Base-by-base conservation (phyloP, 2,329 filamentous ascomycete genomes). In the Sclerotinia minor region DNA sequence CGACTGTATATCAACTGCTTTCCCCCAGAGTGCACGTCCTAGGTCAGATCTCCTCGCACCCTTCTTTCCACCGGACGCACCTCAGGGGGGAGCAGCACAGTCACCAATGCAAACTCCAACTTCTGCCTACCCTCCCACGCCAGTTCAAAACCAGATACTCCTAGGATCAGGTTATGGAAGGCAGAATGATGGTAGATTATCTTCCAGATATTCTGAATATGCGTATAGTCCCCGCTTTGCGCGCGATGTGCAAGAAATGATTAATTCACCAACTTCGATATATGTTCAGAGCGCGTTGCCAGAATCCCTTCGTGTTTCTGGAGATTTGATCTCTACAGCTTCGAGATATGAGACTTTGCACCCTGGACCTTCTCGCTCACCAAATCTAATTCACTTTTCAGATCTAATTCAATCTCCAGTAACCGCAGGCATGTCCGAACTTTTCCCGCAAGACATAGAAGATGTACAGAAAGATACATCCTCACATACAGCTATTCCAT, bases 341-440 rank as follows among this genome's bases (percentile, higher is more conserved):
- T 35, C 5, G 7, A 7, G 0, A 19, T 6, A 35, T 50, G 21
- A 49, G 15, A 19, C 35, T 50, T n/a, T 4, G 24, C 13, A 49
- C 49, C 6, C 29, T 35, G 29, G n/a, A 50, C 13, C 21, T 49
- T 50, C 21, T 21, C 29, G 17, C 29, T 50, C 44, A 19, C 29
- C 29, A 24, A 35, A 13, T 1, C 45, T 21, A 35, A 26, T 35
- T 49, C 21, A 29, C 2, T 45, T 61, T 50, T 35, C 29, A 24
- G 13, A 50, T 49, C 21, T 61, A 5, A 61, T 29, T 19, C 58
- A 38, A 38, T 61, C 59, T 38, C 59, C 59, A 9, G 15, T 47
- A 21, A 32, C 2, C 3, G 21, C 19, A 24, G 29, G 29, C 4
- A 38, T 8, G 21, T 8, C 45, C 11, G 45, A 38, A 24, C 45